Conservation (phyloP, 352 stramenopile species). For the Sclerospora graminicola region DNA sequence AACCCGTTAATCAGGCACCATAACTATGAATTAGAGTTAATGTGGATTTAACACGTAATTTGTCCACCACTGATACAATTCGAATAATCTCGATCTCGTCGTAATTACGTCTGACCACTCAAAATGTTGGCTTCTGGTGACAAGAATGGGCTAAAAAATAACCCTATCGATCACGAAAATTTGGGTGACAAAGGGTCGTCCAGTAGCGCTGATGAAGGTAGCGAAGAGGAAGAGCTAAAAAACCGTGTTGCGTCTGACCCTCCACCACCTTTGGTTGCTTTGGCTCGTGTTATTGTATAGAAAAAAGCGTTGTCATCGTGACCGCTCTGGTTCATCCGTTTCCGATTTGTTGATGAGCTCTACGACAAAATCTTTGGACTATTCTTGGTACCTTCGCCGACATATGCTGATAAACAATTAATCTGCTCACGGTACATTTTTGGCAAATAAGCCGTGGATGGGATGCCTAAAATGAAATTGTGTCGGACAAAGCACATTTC, state of each 20-base stretch:
- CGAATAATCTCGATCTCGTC: no score
- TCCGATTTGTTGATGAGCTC: slow-evolving; percentile 46
- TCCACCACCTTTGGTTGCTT: no score
- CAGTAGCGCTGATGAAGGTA: slow-evolving; percentile 20
- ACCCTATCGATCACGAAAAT: no score
- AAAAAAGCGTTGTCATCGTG: slow-evolving; percentile 32
- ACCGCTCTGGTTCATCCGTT: slow-evolving; percentile 50
- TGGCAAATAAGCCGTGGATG: slow-evolving; percentile 46
- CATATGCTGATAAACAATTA: slow-evolving; percentile 32
- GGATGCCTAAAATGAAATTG: slow-evolving; percentile 77
- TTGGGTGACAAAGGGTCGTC: no score
- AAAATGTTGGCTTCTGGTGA: no score
- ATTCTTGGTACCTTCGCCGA: slow-evolving; percentile 50
- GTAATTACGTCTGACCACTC: no score
- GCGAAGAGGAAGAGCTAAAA: slow-evolving; percentile 31
- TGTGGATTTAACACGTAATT: no score
- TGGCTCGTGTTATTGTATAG: slow-evolving; percentile 17
- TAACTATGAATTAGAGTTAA: no score
- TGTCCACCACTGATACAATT: no score
- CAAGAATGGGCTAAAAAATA: slow-evolving; percentile 7
- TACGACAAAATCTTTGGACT: slow-evolving; percentile 57
- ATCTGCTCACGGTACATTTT: slow-evolving; percentile 34
- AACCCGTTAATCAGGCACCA: no score
- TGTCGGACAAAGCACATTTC: slow-evolving; percentile 52
- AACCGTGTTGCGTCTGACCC: slow-evolving; percentile 53